These are phyloP conservation scores for baker's yeast (Saccharomyces cerevisiae) DNA, from an alignment of 805 yeast species.

Conservation along the genomic window DNA sequence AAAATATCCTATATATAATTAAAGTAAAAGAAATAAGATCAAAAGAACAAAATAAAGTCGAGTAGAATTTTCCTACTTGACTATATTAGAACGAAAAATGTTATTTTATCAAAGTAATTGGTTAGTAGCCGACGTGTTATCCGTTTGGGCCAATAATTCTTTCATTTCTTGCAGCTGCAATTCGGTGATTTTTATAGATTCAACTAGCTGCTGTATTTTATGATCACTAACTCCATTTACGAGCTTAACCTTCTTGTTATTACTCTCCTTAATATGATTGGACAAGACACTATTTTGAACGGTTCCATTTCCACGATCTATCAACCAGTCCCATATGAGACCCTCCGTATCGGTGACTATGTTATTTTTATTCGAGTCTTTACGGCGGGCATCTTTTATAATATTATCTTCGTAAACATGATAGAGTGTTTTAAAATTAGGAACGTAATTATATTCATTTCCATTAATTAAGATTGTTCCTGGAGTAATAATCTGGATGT, in stretches of 20 bases:
- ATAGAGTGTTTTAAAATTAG: conserved; percentile 33
- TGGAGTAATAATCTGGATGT: conserved; percentile 14
- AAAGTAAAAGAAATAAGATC: neutral
- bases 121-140: neutral
- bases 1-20: no score
- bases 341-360: conserved; percentile 43
- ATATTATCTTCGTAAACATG: conserved; percentile 23
- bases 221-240: conserved; percentile 8
- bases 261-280: neutral
- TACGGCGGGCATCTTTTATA: conserved; percentile 7
- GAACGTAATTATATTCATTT: conserved; percentile 33
- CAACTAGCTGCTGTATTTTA: conserved; percentile 20
- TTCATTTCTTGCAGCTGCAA: conserved; percentile 22
- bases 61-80: neutral
- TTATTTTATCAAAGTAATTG: neutral
- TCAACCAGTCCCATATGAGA: conserved; percentile 69
- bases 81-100: neutral
- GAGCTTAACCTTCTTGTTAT: neutral
- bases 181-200: conserved; percentile 23
- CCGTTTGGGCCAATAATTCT: conserved; percentile 8
- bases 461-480: conserved; percentile 30
- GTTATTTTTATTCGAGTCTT: conserved; percentile 11
- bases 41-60: neutral
- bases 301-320: conserved; percentile 30
- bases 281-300: neutral